Conservation (phyloP, 441 rosid species). For the Syzygium malaccense region DNA sequence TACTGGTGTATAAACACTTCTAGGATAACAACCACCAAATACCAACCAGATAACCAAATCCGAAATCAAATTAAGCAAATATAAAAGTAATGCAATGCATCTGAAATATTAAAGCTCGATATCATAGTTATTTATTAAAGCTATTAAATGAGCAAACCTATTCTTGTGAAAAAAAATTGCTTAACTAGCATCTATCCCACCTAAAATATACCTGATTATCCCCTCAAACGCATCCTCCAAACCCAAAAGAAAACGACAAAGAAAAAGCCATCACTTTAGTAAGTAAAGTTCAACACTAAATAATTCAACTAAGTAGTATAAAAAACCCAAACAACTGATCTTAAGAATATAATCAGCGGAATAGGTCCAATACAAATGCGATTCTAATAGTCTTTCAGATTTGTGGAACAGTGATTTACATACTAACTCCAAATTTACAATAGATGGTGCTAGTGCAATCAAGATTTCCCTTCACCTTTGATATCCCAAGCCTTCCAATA, state of each 20-base stretch:
- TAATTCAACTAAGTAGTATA: not conserved
- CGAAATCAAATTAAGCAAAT: not conserved
- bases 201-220: not conserved
- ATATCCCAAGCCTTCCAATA: slow-evolving; percentile 72
- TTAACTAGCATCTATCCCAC: not conserved
- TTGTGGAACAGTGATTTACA: not conserved
- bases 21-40: not conserved
- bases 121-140: not conserved
- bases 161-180: not conserved
- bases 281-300: not conserved
- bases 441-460: not conserved
- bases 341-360: not conserved
- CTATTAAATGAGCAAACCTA: not conserved
- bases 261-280: not conserved
- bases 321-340: not conserved
- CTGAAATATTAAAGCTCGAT: not conserved
- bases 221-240: not conserved
- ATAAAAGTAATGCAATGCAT: not conserved
- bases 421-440: not conserved
- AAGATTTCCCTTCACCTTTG: slow-evolving; percentile 48
- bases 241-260: not conserved
- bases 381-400: not conserved
- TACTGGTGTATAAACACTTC: not conserved
- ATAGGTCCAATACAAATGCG: not conserved
- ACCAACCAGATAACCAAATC: not conserved